Base-by-base conservation (phyloP, 2,329 filamentous ascomycete genomes). In the Fusarium sp. region DNA sequence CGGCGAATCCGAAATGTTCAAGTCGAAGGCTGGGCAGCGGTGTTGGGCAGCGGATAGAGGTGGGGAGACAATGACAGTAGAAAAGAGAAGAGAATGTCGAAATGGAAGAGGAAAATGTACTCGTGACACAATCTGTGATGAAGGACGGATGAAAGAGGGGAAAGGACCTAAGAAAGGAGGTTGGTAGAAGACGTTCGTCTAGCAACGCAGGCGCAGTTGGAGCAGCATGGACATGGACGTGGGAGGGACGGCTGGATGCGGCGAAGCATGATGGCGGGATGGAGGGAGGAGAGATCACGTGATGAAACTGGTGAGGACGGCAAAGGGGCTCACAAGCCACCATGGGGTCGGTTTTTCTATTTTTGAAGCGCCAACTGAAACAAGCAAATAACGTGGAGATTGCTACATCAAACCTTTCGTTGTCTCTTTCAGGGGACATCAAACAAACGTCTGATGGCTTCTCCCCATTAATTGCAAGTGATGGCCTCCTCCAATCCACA, bases 181-280 rank as follows among this genome's bases (percentile, higher is more conserved):
- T 62, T 75, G 59, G 69, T 59, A 72, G 59, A 72, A 17, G 71
- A 66, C 58, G 71, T 27, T 74, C 71, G 71, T 73, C 65, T 38
- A 58, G 22, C 32, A 27, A 38, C 33, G 56, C 35, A 38, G 69
- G 70, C 38, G 35, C 45, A 71, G 57, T 71, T 37, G 52, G 65
- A 68, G 69, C 58, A 67, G 32, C 58, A 47, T 66, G 62, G 66
- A 33, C 54, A 75, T 63, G 64, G 64, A 50, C 68, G 64, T 40
- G 63, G 57, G 64, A 66, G 57, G 27, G 56, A 59, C 69, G 72
- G 59, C 74, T 76, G 73, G 66, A 70, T 65, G 74, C 68, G 71
- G 74, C 74, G 69, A 63, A 72, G 65, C 66, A 75, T 69, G 70
- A 69, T 76, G 61, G 65, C 63, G 61, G 54, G 30, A 72, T 65